Base-by-base conservation (phyloP, 805 yeast species). In the Myxozyma neotropica region DNA sequence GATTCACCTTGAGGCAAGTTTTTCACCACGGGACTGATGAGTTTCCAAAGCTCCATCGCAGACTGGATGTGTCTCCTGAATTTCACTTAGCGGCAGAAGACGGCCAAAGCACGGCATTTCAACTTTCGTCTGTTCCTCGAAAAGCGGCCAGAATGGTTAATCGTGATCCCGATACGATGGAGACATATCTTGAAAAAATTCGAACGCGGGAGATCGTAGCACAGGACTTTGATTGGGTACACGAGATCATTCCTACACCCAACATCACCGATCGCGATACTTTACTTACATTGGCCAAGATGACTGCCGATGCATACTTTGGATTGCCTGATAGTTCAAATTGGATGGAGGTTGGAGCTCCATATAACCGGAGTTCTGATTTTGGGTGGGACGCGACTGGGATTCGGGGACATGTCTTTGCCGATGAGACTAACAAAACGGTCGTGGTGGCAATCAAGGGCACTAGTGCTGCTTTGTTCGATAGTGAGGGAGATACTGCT, bases 281-380 rank as follows among this genome's bases (percentile, higher is more conserved):
- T 0, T 72, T 93, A 4, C 76, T 91, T 2, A 75, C 88, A 1
- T 73, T 93, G 46, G 98, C 98, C 0, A 73, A 86, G 56, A 87
- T 93, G 83, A 84, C 96, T 0, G 89, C 96, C 0, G 88, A 93
- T 72, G 97, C 98, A 1, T 94, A 93, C 70, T 96, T 90, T 1
- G 80, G 82, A 44, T 75, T 83, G 35, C 98, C 98, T 1, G 75
- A 75, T 21, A 81, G 84, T 27, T 91, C 90, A 47, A 95, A 90
- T 71, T 94, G 99, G 99, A 76, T 87, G 57, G 95, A 93, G 68
- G 83, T 89, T 15, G 67, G 69, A 2, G 36, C 24, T 43, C 65
- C 66, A 24, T 68, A 57, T 55, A 65, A 65, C 54, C 49, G 55
- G n/a, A 44, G 50, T 26, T 45, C 49, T 6, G 83, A 86, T 17